These are phyloP conservation scores for Boletales sp. DNA, from an alignment of 768 basidiomycete species.

Conservation along the genomic window DNA sequence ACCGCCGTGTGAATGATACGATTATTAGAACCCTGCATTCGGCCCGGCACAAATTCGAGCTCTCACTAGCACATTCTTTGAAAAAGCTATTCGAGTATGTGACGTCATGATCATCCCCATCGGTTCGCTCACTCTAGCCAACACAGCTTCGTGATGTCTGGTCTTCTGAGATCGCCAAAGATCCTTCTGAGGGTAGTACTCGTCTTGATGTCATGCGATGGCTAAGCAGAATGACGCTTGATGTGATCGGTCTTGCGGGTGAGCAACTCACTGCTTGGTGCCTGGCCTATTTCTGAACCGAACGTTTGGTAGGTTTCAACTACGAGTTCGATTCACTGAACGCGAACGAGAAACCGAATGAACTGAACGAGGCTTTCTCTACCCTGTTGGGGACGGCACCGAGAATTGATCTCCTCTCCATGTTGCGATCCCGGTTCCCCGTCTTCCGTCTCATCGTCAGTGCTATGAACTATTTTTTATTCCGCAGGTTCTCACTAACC, in stretches of 20 bases:
- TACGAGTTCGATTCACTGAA: constrained; percentile 29
- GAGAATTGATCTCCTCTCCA: constrained; percentile 17
- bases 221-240: constrained; percentile 15
- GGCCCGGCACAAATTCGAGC: constrained; percentile 38
- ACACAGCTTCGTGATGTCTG: not conserved
- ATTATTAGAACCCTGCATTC: constrained; percentile 53
- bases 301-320: constrained; percentile 31
- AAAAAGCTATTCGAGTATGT: constrained; percentile 49
- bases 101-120: not conserved
- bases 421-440: constrained; percentile 36
- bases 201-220: constrained; percentile 32
- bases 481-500: not conserved
- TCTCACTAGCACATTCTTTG: constrained; percentile 53
- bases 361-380: constrained; percentile 23
- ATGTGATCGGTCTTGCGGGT: constrained; percentile 33
- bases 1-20: not conserved
- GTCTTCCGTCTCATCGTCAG: constrained; percentile 38
- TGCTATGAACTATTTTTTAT: not conserved
- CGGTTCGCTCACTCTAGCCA: not conserved
- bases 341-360: not conserved
- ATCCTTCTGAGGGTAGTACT: not conserved
- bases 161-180: not conserved
- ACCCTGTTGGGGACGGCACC: constrained; percentile 15
- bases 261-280: constrained; percentile 10
- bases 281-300: not conserved